Percentiles rank a stretch among this genome's conserved stretches.
Evolutionary conservation across 2,329 filamentous ascomycete genomes (phyloP).

Genomic region (Exophiala viscosa): DNA sequence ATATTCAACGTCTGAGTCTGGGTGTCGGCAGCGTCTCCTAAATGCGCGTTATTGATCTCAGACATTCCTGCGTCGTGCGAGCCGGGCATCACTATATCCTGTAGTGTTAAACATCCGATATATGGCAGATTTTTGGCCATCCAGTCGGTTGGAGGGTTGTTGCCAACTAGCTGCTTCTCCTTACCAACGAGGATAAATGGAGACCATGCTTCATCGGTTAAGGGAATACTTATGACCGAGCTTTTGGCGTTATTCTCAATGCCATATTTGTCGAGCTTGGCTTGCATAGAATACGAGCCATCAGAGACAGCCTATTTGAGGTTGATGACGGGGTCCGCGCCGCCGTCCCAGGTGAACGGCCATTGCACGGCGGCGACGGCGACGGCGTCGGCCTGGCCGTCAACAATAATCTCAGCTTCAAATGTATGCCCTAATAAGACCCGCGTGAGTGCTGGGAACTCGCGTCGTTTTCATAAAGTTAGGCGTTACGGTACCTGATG

Average conservation of each 20-base stretch:
- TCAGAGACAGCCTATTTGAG: slow-evolving; percentile 3
- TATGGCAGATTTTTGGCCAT: slow-evolving; percentile 40
- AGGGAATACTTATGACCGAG: not conserved
- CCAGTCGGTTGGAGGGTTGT: slow-evolving; percentile 36
- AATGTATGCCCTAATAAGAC: not conserved
- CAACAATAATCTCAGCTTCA: not conserved
- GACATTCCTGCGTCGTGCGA: slow-evolving; percentile 51
- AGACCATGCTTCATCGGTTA: slow-evolving; percentile 4
- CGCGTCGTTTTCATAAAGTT: too few relatives aligned
- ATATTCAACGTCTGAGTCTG: slow-evolving; percentile 43
- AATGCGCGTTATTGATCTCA: slow-evolving; percentile 25
- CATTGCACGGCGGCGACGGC: too few relatives aligned
- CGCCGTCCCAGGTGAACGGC: not conserved
- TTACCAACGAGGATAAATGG: slow-evolving; percentile 37
- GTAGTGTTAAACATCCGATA: slow-evolving; percentile 40
- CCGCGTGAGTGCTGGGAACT: too few relatives aligned
- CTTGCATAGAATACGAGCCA: not conserved
- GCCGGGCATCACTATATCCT: slow-evolving; percentile 49
- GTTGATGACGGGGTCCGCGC: not conserved
- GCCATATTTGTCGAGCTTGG: slow-evolving; percentile 28
- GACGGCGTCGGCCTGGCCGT: too few relatives aligned
- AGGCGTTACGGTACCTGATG: not conserved
- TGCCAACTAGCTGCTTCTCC: slow-evolving; percentile 34
- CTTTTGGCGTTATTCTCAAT: slow-evolving; percentile 5
- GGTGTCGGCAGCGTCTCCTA: slow-evolving; percentile 3